Evolutionary conservation across 2,329 filamentous ascomycete genomes (phyloP).

Genomic region (Raffaelea arxii): DNA sequence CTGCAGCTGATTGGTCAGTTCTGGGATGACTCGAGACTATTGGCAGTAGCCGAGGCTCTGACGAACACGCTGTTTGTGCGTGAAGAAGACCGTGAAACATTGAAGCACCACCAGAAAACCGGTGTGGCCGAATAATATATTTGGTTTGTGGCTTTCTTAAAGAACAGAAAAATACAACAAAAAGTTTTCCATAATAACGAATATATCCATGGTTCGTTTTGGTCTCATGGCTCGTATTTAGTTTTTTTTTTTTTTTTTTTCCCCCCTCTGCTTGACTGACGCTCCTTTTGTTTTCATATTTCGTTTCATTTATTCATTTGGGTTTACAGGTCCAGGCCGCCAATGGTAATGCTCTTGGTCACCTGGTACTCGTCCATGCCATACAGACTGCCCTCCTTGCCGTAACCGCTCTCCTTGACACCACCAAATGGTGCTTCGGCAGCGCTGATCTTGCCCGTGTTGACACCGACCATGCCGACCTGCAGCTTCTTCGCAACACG

Average conservation of each 20-base stretch:
- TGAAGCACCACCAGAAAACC: slow-evolving; percentile 5
- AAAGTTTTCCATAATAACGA: too few relatives aligned
- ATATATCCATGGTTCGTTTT: too few relatives aligned
- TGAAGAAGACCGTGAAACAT: slow-evolving; percentile 5
- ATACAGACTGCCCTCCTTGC: slow-evolving; percentile 22
- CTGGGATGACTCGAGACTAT: slow-evolving; percentile 59
- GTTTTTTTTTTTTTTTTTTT: background rate
- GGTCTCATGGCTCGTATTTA: background rate
- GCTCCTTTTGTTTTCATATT: background rate
- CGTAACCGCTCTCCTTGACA: slow-evolving; percentile 25
- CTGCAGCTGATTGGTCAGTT: slow-evolving; percentile 76
- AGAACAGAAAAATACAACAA: too few relatives aligned
- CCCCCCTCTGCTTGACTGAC: background rate
- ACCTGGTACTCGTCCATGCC: slow-evolving; percentile 5
- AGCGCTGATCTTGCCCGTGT: slow-evolving; percentile 22
- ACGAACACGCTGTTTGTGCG: slow-evolving; percentile 13
- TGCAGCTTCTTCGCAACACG: slow-evolving; percentile 40
- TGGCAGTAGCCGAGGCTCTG: slow-evolving; percentile 45
- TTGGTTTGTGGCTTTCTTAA: background rate
- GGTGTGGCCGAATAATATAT: background rate
- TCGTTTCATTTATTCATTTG: background rate
- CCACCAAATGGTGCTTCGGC: slow-evolving; percentile 25
- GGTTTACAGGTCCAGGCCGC: slow-evolving; percentile 8
- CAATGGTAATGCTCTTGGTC: slow-evolving; percentile 8
- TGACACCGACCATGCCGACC: slow-evolving; percentile 55